Conservation (phyloP, 1,284 basidiomycete species). For the Gastroboletus turbinatus region DNA sequence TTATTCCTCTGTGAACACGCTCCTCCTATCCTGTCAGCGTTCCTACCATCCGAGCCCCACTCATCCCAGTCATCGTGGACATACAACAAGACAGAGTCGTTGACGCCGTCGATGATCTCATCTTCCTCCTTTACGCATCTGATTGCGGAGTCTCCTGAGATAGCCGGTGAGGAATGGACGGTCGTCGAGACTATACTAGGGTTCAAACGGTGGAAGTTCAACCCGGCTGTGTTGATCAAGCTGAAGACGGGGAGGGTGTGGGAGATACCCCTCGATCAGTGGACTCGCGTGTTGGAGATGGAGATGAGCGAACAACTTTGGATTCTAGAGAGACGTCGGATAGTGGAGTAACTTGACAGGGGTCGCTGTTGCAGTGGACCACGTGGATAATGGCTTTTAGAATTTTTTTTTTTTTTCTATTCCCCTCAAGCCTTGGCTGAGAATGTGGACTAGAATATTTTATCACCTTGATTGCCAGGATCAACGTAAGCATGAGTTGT, state of each 20-base stretch:
- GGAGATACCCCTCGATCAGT: slow-evolving; percentile 25
- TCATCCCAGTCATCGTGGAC: slow-evolving; percentile 43
- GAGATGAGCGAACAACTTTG: slow-evolving; percentile 48
- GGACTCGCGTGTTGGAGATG: slow-evolving; percentile 40
- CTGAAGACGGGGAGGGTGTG: slow-evolving; percentile 26
- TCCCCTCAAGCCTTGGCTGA: too few species aligned
- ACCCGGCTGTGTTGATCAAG: slow-evolving; percentile 17
- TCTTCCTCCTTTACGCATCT: slow-evolving; percentile 57
- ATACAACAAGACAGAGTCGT: slow-evolving; percentile 79
- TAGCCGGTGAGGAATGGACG: slow-evolving; percentile 38
- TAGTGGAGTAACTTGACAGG: not conserved
- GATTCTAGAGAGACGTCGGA: slow-evolving; percentile 42
- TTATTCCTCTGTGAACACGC: slow-evolving; percentile 80
- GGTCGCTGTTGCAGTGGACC: not conserved
- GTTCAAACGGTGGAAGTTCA: slow-evolving; percentile 50
- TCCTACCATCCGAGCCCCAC: slow-evolving; percentile 10
- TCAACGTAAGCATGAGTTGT: too few species aligned
- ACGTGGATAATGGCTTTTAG: too few species aligned
- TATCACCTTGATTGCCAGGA: too few species aligned
- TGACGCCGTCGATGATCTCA: slow-evolving; percentile 43
- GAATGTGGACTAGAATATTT: too few species aligned
- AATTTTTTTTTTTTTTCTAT: too few species aligned
- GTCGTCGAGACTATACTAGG: slow-evolving; percentile 43
- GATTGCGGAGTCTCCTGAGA: slow-evolving; percentile 44
- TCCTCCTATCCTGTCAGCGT: slow-evolving; percentile 41